phyloP scores from a whole-genome alignment of 768 basidiomycete genomes.

The Collybia sp. region DNA sequence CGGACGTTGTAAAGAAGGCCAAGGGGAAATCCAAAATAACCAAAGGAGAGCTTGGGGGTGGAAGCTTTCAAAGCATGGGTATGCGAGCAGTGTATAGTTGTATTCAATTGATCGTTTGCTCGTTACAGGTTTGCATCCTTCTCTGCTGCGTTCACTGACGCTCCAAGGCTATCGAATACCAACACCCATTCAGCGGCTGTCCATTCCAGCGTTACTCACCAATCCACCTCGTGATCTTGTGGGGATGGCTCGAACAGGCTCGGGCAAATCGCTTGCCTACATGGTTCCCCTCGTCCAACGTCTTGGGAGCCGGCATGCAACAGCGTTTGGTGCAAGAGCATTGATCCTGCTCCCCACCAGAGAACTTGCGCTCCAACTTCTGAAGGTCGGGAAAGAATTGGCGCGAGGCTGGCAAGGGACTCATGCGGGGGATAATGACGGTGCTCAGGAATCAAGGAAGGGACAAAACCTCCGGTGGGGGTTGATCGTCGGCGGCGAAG shows the following conservation, averaged over 20 bases:
- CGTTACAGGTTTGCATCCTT: constrained; percentile 70
- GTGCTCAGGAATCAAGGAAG: constrained; percentile 48
- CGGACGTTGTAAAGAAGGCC: constrained; percentile 69
- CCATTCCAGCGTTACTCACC: constrained; percentile 81
- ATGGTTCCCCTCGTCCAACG: constrained; percentile 89
- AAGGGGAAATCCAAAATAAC: constrained; percentile 66
- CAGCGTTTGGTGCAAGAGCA: constrained; percentile 79
- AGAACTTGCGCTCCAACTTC: constrained; percentile 89
- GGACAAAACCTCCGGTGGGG: constrained; percentile 80
- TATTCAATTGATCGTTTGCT: constrained; percentile 2
- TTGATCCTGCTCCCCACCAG: constrained; percentile 89
- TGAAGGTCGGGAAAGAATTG: constrained; percentile 95
- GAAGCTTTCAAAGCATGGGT: constrained; percentile 98
- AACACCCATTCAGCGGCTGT: constrained; percentile 91
- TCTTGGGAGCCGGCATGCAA: constrained; percentile 75
- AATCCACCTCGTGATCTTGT: constrained; percentile 90
- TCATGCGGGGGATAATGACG: constrained; percentile 63
- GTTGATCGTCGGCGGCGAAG: constrained; percentile 92
- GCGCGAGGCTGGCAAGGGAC: constrained; percentile 71
- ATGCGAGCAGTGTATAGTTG: constrained; percentile 18
- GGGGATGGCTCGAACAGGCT: constrained; percentile 98
- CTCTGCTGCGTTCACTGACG: constrained; percentile 77
- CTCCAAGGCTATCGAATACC: constrained; percentile 94
- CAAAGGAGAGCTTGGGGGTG: constrained; percentile 84
- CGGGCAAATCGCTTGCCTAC: constrained; percentile 96